Conservation (phyloP, 176 grass and related monocot species). For the bread wheat (Triticum aestivum) region IWGSC_CS_RefSeq_v2.1 NC_057808.1:514268717-514269216, state of each 20-base stretch:
- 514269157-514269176: slow-evolving; percentile 85
- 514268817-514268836: slow-evolving; percentile 30
- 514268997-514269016: not conserved
- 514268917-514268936: slow-evolving; percentile 54
- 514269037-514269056: not conserved
- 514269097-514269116: not conserved
- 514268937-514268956: slow-evolving; percentile 51
- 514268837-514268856: slow-evolving; percentile 64
- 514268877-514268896: slow-evolving; percentile 75
- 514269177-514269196: slow-evolving; percentile 34
- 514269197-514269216: not conserved
- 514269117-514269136: slow-evolving; percentile 87
- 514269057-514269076: no score
- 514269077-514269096: no score
- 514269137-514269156: slow-evolving; percentile 90
- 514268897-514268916: slow-evolving; percentile 55
- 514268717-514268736: slow-evolving; percentile 9
- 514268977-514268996: not conserved
- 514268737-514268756: not conserved
- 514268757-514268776: slow-evolving; percentile 25
- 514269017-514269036: no score
- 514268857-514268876: slow-evolving; percentile 69
- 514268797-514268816: not conserved
- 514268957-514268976: accelerated
- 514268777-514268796: slow-evolving; percentile 18